Evolutionary conservation across 805 yeast genomes (phyloP).

Genomic region (Starmera dryadoides): DNA sequence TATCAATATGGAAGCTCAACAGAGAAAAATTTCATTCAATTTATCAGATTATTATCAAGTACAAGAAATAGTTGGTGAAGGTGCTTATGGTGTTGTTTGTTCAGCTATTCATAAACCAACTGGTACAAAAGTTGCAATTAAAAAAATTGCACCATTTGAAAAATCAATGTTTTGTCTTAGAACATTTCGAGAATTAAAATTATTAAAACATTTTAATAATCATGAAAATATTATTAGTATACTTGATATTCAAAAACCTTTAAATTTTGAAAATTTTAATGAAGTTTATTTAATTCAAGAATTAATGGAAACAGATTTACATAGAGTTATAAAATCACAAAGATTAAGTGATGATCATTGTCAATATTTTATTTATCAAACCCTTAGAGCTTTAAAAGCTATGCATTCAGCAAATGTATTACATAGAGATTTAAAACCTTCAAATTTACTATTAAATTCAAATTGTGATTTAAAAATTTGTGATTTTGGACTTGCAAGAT

Average conservation of each 20-base stretch:
- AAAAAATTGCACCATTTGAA: constrained; percentile 67
- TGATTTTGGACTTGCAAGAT: constrained; percentile 71
- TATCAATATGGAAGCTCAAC: constrained; percentile 10
- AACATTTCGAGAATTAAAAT: constrained; percentile 62
- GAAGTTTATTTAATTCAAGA: constrained; percentile 77
- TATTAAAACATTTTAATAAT: constrained; percentile 52
- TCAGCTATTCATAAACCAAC: constrained; percentile 59
- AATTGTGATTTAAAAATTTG: constrained; percentile 73
- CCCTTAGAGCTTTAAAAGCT: constrained; percentile 60
- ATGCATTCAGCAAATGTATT: constrained; percentile 69
- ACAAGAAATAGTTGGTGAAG: constrained; percentile 62
- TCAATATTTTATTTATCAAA: constrained; percentile 65
- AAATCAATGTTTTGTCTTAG: constrained; percentile 60
- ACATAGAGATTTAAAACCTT: constrained; percentile 74
- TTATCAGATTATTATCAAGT: constrained; percentile 57
- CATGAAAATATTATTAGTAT: constrained; percentile 71
- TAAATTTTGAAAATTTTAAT: constrained; percentile 47
- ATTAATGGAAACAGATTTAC: constrained; percentile 69
- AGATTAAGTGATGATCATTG: constrained; percentile 57
- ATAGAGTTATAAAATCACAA: constrained; percentile 51
- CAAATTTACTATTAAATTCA: constrained; percentile 58
- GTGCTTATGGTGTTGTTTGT: constrained; percentile 78
- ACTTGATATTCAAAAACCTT: constrained; percentile 60
- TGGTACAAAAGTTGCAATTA: constrained; percentile 63
- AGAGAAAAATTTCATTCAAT: constrained; percentile 49